Evolutionary conservation across 2,329 filamentous ascomycete species (phyloP).

Genomic region (Cercospora sesami): DNA sequence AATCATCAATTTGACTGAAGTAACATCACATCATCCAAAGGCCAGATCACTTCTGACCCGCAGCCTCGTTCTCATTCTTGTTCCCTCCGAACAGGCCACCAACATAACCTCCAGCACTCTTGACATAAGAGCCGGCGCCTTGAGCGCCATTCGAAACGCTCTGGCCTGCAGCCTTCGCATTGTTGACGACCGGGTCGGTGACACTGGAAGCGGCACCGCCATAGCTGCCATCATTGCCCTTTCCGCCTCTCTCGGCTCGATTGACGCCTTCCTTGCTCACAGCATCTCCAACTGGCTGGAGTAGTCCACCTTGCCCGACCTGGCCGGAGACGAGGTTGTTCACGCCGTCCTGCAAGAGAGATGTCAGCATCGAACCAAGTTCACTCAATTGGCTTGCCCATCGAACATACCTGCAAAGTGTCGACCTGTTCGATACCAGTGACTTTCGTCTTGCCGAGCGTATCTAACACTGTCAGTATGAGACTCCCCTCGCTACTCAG

Average conservation of each 20-base stretch:
- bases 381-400: background rate
- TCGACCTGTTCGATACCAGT: conserved; percentile 67
- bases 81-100: conserved; percentile 38
- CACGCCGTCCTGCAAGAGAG: conserved; percentile 58
- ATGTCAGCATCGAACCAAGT: background rate
- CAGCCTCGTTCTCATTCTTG: conserved; percentile 31
- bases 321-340: conserved; percentile 63
- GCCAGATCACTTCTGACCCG: background rate
- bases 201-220: conserved; percentile 41
- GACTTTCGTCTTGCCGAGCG: conserved; percentile 68
- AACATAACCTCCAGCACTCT: conserved; percentile 37
- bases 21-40: background rate
- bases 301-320: conserved; percentile 66
- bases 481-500: background rate
- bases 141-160: conserved; percentile 30
- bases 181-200: conserved; percentile 36
- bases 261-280: conserved; percentile 66
- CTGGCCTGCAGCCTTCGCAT: conserved; percentile 34
- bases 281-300: conserved; percentile 63
- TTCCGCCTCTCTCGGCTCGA: conserved; percentile 63
- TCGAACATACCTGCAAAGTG: conserved; percentile 45
- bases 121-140: conserved; percentile 33
- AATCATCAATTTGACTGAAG: background rate
- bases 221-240: conserved; percentile 60
- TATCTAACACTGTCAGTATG: conserved; percentile 49